A percentile compares a stretch with the other conserved stretches of the same genome.
These are phyloP conservation scores for Trypanosoma rangeli DNA, from an alignment of 208 protist genomes.

Conservation along the genomic window DNA sequence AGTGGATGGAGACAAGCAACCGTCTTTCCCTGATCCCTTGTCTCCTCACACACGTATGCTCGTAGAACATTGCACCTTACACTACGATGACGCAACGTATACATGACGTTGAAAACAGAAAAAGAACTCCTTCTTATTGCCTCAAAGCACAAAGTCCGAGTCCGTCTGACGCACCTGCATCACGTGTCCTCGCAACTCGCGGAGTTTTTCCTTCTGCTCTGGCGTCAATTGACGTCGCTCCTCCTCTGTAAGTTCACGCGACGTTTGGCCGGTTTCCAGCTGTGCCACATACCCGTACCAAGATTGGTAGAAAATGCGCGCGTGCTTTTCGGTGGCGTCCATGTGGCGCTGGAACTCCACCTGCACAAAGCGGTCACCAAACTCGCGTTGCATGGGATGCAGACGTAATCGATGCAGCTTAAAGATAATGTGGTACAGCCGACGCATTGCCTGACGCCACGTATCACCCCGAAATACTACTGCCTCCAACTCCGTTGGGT, in stretches of 20 bases:
- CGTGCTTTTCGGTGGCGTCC: slow-evolving; percentile 60
- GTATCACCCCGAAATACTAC: slow-evolving; percentile 40
- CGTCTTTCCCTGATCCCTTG: neutral
- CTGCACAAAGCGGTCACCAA: slow-evolving; percentile 86
- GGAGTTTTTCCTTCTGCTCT: slow-evolving; percentile 78
- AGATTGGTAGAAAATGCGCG: slow-evolving; percentile 75
- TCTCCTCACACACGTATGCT: neutral
- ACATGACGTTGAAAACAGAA: slow-evolving; percentile 3
- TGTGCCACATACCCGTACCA: slow-evolving; percentile 89
- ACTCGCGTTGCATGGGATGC: slow-evolving; percentile 66
- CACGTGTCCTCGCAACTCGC: slow-evolving; percentile 56
- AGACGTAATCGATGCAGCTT: slow-evolving; percentile 82
- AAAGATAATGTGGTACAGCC: slow-evolving; percentile 77
- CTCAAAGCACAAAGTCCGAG: slow-evolving; percentile 26
- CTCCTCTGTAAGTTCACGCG: slow-evolving; percentile 68
- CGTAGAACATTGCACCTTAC: neutral
- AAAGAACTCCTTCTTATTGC: neutral
- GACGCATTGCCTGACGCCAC: slow-evolving; percentile 68
- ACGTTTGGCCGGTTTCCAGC: slow-evolving; percentile 68
- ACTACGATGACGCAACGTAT: neutral
- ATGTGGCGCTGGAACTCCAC: slow-evolving; percentile 76
- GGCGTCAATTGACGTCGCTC: slow-evolving; percentile 67
- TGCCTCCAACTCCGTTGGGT: slow-evolving; percentile 55
- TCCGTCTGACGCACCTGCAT: slow-evolving; percentile 36
- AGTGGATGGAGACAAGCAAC: neutral